Conservation (phyloP, 768 basidiomycete species). For the Butyriboletus loyo region DNA sequence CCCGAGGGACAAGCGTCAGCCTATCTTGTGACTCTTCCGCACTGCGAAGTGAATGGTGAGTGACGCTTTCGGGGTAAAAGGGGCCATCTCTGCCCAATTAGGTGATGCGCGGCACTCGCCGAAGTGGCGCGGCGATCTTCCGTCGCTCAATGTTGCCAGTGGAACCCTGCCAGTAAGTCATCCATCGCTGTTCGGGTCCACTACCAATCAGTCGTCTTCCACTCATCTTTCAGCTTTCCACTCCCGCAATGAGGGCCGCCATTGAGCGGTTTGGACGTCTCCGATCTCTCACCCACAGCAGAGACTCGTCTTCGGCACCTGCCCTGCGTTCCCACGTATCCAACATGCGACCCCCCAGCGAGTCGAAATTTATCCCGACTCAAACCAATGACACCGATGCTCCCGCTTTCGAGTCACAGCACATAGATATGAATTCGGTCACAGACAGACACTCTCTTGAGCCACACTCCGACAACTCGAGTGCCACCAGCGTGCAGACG, state of each 20-base stretch:
- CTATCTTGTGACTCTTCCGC: too few relatives aligned
- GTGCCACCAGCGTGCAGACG: neutral
- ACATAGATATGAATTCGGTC: neutral
- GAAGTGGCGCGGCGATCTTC: too few relatives aligned
- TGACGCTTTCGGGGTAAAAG: too few relatives aligned
- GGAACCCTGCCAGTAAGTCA: neutral
- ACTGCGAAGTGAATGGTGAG: too few relatives aligned
- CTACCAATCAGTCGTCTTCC: neutral
- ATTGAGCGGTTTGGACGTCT: neutral
- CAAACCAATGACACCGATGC: neutral
- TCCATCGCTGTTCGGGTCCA: neutral
- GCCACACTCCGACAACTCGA: neutral
- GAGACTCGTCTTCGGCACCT: neutral
- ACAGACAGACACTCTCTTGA: neutral
- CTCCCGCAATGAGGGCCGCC: neutral
- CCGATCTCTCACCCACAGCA: accelerated
- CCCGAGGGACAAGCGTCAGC: too few relatives aligned
- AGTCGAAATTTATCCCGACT: neutral
- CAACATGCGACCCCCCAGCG: neutral
- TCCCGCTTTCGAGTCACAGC: neutral
- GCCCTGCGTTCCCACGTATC: neutral
- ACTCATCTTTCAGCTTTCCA: neutral
- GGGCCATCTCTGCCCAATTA: too few relatives aligned
- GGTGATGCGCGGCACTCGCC: too few relatives aligned
- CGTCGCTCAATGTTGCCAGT: neutral